Evolutionary conservation across 208 protist species (phyloP).

Genomic region (Angomonas desouzai): DNA sequence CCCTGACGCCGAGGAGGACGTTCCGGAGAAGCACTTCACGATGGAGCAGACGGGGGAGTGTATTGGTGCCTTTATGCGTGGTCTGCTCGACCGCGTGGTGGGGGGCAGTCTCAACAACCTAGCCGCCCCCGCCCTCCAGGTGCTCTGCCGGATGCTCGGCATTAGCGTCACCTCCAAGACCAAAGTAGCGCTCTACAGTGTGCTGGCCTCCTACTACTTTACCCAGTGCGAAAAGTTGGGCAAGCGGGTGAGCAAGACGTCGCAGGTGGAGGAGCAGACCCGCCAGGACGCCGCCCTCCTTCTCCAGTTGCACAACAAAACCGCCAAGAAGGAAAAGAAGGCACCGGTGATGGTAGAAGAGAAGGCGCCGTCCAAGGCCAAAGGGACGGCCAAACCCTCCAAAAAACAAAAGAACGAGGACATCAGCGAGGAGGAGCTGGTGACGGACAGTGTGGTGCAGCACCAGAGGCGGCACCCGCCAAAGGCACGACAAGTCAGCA

Average conservation of each 20-base stretch:
- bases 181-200: conserved; percentile 74
- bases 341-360: neutral
- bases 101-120: conserved; percentile 71
- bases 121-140: conserved; percentile 42
- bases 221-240: conserved; percentile 78
- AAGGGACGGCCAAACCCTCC: neutral
- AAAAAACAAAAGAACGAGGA: neutral
- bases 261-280: conserved; percentile 35
- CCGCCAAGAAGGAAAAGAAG: conserved; percentile 9
- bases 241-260: conserved; percentile 71
- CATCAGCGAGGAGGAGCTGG: conserved; percentile 5
- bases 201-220: conserved; percentile 76
- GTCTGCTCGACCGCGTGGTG: conserved; percentile 68
- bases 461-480: conserved; percentile 2
- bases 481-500: neutral
- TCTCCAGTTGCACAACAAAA: conserved; percentile 14
- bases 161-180: conserved; percentile 41
- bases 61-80: conserved; percentile 69
- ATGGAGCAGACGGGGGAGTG: conserved; percentile 46
- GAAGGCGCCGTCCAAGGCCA: neutral
- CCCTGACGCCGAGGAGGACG: neutral
- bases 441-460: conserved; percentile 9
- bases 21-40: conserved; percentile 6
- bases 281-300: conserved; percentile 54
- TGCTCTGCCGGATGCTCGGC: conserved; percentile 72